Evolutionary conservation across 2,329 filamentous ascomycete species (phyloP).

Genomic region (Ramularia endophylla): DNA sequence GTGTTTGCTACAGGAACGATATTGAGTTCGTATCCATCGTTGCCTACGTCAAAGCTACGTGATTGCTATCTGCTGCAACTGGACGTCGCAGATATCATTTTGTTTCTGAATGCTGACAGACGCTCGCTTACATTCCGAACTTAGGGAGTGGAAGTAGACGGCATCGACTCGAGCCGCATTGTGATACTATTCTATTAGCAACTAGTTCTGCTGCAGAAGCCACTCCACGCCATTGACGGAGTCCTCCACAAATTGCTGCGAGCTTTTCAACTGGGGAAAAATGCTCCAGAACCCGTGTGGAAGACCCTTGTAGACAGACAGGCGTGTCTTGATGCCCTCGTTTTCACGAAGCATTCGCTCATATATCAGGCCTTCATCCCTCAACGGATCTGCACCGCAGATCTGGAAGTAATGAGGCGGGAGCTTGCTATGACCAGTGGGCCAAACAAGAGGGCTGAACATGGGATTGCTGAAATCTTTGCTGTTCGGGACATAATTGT

Average conservation of each 20-base stretch:
- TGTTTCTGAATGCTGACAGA: too few relatives aligned
- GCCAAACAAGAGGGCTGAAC: constrained; percentile 27
- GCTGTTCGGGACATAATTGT: constrained; percentile 14
- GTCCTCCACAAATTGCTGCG: constrained; percentile 26
- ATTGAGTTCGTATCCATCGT: too few relatives aligned
- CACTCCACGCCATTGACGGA: constrained; percentile 25
- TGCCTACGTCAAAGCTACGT: too few relatives aligned
- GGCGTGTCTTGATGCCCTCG: constrained; percentile 36
- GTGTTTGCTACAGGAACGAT: too few relatives aligned
- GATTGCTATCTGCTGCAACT: too few relatives aligned
- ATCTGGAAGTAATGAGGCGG: constrained; percentile 45
- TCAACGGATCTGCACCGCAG: constrained; percentile 43
- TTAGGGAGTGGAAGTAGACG: too few relatives aligned
- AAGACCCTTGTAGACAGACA: constrained; percentile 38
- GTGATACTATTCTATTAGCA: not conserved
- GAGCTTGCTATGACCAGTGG: constrained; percentile 32
- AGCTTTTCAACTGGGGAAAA: constrained; percentile 22
- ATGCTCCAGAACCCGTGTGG: constrained; percentile 40
- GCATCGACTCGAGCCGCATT: too few relatives aligned
- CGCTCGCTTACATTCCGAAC: too few relatives aligned
- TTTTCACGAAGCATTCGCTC: constrained; percentile 38
- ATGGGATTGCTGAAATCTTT: constrained; percentile 26
- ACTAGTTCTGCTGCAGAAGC: constrained; percentile 24
- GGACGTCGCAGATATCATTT: too few relatives aligned
- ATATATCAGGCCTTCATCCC: constrained; percentile 46